Conservation (phyloP, 345 rosid genomes). For the Salix dunnii region DNA sequence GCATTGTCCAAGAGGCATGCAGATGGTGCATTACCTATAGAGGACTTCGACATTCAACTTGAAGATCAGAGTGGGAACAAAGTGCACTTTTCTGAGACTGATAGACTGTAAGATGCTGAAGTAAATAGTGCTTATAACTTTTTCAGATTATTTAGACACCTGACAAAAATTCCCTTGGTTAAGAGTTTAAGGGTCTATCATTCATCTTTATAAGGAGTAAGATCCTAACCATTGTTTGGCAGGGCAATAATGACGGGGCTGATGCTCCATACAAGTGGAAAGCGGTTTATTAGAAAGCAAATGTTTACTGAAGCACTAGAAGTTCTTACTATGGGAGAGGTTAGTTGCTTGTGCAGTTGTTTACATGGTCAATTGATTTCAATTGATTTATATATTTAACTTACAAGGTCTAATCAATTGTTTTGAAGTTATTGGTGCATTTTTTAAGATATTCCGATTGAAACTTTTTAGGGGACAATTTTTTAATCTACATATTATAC, state of each 20-base stretch:
- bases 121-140: background rate
- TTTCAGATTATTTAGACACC: background rate
- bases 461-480: background rate
- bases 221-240: slow-evolving; percentile 17
- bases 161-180: background rate
- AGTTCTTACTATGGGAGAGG: slow-evolving; percentile 94
- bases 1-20: slow-evolving; percentile 72
- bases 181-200: background rate
- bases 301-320: slow-evolving; percentile 77
- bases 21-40: slow-evolving; percentile 69
- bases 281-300: slow-evolving; percentile 51
- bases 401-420: background rate
- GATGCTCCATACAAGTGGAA: slow-evolving; percentile 82
- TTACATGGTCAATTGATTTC: background rate
- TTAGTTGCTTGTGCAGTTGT: slow-evolving; percentile 25
- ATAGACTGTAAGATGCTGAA: slow-evolving; percentile 50
- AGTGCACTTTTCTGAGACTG: slow-evolving; percentile 72
- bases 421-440: background rate
- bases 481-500: background rate
- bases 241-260: slow-evolving; percentile 94
- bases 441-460: background rate
- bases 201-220: background rate
- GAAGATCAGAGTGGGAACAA: slow-evolving; percentile 79
- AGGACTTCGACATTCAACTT: slow-evolving; percentile 72
- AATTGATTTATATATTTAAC: background rate